These are phyloP conservation scores for Closterium sp. DNA, from an alignment of 139 green algal species.

Conservation along the genomic window DNA sequence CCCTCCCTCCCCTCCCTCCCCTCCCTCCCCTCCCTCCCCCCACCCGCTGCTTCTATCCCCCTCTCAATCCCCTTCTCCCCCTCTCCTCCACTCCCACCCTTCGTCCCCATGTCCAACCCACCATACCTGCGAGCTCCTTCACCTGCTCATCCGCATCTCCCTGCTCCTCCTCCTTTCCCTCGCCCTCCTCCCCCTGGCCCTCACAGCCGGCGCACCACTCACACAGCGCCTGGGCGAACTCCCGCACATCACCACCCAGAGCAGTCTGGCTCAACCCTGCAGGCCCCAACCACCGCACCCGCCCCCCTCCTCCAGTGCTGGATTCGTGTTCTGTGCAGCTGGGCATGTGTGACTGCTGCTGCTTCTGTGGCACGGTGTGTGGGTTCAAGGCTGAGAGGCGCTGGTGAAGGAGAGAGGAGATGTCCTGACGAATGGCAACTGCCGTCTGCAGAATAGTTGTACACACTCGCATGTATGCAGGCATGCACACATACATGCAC, in stretches of 20 bases:
- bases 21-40: neutral
- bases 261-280: neutral
- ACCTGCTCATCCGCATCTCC: neutral
- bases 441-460: neutral
- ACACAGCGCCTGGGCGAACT: neutral
- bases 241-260: neutral
- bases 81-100: neutral
- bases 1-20: neutral
- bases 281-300: neutral
- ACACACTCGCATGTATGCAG: neutral
- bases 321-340: neutral
- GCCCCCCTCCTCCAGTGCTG: neutral
- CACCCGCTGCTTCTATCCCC: neutral
- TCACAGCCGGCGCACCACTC: neutral
- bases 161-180: neutral
- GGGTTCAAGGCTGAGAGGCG: neutral
- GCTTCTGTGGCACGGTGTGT: neutral
- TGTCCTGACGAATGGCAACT: neutral
- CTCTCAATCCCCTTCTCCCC: neutral
- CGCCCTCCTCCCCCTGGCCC: neutral
- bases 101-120: neutral
- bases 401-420: neutral
- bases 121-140: neutral
- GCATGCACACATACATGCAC: too few species aligned
- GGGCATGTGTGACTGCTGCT: neutral